Conservation (phyloP, 1,284 basidiomycete genomes). For the Ganoderma lingzhi region DNA sequence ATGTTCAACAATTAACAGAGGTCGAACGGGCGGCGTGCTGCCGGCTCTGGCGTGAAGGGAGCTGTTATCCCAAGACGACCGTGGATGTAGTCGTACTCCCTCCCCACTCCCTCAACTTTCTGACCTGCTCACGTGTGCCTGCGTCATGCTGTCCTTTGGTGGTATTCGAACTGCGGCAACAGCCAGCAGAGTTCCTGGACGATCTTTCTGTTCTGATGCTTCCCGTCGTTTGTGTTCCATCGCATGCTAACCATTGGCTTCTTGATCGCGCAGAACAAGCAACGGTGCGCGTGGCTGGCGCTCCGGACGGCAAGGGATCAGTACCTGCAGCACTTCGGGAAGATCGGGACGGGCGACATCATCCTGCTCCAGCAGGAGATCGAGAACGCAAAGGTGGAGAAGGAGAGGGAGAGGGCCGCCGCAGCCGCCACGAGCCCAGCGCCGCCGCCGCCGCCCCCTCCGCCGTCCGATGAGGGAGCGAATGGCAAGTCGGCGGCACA, state of each 20-base stretch:
- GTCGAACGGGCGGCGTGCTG: too few species aligned
- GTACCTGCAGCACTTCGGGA: conserved; percentile 75
- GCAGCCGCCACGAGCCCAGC: conserved; percentile 26
- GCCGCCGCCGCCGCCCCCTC: conserved; percentile 9
- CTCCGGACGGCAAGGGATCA: conserved; percentile 76
- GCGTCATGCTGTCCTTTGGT: too few species aligned
- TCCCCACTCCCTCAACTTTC: too few species aligned
- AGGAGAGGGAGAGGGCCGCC: conserved; percentile 36
- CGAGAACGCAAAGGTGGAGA: conserved; percentile 61
- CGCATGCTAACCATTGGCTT: neutral
- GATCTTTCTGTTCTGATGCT: neutral
- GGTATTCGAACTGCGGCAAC: too few species aligned
- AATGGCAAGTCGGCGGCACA: conserved; percentile 7
- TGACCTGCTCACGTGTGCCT: too few species aligned
- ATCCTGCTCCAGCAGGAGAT: conserved; percentile 71
- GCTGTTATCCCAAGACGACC: too few species aligned
- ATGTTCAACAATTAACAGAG: too few species aligned
- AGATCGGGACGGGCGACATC: conserved; percentile 81
- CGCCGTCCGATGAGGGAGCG: conserved; percentile 10
- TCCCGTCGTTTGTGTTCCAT: neutral
- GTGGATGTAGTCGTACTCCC: too few species aligned
- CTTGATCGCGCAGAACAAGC: conserved; percentile 48
- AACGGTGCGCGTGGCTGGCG: too few species aligned
- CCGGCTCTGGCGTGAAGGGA: too few species aligned
- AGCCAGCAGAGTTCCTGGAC: too few species aligned